These are phyloP conservation scores for Polygonum aviculare DNA, from an alignment of 148 eudicot species.

Conservation along the genomic window DNA sequence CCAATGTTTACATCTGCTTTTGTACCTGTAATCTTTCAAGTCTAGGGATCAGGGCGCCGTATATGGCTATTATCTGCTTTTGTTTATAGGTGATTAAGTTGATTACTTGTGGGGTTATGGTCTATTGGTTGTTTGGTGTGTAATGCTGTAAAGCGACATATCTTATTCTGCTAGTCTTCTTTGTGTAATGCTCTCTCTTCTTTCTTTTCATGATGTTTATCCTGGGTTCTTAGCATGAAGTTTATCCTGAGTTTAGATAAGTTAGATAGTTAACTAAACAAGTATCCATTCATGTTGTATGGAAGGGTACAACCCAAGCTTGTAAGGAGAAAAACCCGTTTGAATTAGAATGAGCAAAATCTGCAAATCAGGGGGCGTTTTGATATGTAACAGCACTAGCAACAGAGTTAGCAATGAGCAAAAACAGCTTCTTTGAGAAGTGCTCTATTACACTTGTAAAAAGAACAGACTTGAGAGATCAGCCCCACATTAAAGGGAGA, in stretches of 20 bases:
- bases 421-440: neutral
- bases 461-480: neutral
- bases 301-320: too few relatives aligned
- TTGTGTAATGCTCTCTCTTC: neutral
- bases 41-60: neutral
- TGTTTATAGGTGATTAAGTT: neutral
- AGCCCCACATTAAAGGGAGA: neutral
- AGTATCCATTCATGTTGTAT: too few relatives aligned
- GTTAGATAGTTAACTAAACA: too few relatives aligned
- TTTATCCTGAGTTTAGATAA: too few relatives aligned
- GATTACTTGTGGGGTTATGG: neutral
- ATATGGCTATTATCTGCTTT: neutral
- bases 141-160: slow-evolving; percentile 6
- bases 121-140: neutral
- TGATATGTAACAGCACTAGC: neutral
- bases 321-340: too few relatives aligned
- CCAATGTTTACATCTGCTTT: neutral
- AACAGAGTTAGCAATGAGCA: neutral
- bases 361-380: too few relatives aligned
- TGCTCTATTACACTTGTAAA: neutral
- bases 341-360: too few relatives aligned
- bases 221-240: too few relatives aligned
- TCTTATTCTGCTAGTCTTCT: neutral
- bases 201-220: too few relatives aligned
- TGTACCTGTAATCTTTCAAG: neutral